These are phyloP conservation scores for Periconia macrospinosa DNA, from an alignment of 2,329 filamentous ascomycete genomes.

Conservation along the genomic window DNA sequence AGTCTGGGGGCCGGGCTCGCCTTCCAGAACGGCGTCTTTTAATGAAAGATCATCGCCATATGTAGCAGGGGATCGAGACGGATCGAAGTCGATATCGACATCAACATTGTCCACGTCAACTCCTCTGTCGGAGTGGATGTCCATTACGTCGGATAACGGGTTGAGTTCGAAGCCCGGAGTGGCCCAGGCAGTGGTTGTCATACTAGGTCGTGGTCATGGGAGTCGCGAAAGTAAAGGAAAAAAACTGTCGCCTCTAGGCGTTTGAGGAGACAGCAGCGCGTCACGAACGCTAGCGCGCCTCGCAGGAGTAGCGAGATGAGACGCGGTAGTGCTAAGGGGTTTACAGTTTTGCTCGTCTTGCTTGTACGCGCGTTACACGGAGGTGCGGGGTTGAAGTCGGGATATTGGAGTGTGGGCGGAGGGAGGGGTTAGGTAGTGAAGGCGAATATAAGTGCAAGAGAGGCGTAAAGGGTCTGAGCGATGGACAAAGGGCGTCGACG, in stretches of 20 bases:
- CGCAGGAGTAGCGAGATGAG: slow-evolving; percentile 9
- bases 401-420: background rate
- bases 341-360: background rate
- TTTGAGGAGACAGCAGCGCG: slow-evolving; percentile 22
- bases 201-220: slow-evolving; percentile 7
- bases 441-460: background rate
- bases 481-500: background rate
- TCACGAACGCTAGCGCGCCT: slow-evolving; percentile 9
- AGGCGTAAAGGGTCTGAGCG: background rate
- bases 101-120: slow-evolving; percentile 56
- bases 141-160: slow-evolving; percentile 56
- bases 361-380: slow-evolving; percentile 2
- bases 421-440: background rate
- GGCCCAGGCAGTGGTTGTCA: slow-evolving; percentile 27
- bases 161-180: slow-evolving; percentile 32
- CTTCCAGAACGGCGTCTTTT: slow-evolving; percentile 50
- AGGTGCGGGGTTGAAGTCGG: background rate
- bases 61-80: slow-evolving; percentile 16
- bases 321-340: slow-evolving; percentile 1
- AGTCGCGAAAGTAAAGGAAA: background rate
- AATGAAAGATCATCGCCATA: slow-evolving; percentile 54
- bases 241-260: background rate
- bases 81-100: slow-evolving; percentile 55
- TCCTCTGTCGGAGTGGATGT: slow-evolving; percentile 54
- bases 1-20: slow-evolving; percentile 19